These are phyloP conservation scores for Saitozyma sp. DNA, from an alignment of 768 basidiomycete genomes.

Conservation along the genomic window DNA sequence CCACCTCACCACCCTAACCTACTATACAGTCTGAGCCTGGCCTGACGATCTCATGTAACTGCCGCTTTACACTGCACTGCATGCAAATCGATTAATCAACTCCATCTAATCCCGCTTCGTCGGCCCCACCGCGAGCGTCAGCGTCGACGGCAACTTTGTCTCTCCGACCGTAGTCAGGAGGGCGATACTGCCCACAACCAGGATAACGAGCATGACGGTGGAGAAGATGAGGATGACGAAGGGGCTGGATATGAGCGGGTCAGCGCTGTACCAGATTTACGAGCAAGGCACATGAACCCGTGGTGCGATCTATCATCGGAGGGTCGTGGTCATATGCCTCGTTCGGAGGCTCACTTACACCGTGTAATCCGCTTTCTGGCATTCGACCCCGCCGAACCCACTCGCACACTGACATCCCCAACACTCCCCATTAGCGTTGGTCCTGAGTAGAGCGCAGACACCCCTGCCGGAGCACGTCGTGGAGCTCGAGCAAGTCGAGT, in stretches of 20 bases:
- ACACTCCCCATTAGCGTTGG: constrained; percentile 37
- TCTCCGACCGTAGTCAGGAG: constrained; percentile 41
- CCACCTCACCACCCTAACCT: too few relatives aligned
- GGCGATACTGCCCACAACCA: constrained; percentile 33
- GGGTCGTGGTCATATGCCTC: too few relatives aligned
- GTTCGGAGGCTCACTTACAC: constrained; percentile 16
- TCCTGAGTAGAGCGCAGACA: constrained; percentile 29
- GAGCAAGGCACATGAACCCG: too few relatives aligned
- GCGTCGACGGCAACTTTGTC: constrained; percentile 43
- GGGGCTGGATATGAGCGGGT: constrained; percentile 26
- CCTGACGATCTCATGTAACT: too few relatives aligned
- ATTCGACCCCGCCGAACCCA: constrained; percentile 45
- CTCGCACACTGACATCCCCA: constrained; percentile 47
- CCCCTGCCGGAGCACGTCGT: constrained; percentile 46
- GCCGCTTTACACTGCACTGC: not conserved
- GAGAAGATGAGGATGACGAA: constrained; percentile 47
- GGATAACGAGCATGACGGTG: constrained; percentile 22
- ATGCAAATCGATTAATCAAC: not conserved
- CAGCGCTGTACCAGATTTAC: not conserved
- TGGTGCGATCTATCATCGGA: too few relatives aligned
- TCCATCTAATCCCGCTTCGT: constrained; percentile 38
- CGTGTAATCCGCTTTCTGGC: constrained; percentile 49
- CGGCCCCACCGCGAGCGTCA: constrained; percentile 40
- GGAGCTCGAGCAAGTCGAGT: constrained; percentile 36
- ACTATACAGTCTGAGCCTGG: too few relatives aligned